Conservation (phyloP, 495 filamentous ascomycete genomes). For the Barbatosphaeria neglecta region DNA sequence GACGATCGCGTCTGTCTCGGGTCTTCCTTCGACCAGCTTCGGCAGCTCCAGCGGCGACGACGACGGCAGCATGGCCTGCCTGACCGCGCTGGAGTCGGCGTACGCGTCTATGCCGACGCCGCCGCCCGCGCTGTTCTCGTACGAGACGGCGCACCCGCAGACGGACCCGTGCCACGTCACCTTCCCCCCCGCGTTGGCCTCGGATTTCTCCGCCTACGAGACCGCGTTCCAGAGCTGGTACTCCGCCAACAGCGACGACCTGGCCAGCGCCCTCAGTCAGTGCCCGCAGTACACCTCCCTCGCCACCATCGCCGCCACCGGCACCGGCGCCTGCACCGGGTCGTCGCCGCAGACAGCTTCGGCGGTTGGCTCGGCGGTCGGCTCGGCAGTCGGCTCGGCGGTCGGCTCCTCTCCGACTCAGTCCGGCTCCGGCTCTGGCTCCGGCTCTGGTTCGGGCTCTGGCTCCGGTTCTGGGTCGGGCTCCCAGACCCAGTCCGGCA, state of each 20-base stretch:
- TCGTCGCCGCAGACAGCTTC: neutral
- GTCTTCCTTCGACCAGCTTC: too few relatives aligned
- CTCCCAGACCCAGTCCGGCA: constrained; percentile 1
- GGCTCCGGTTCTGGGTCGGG: constrained; percentile 1
- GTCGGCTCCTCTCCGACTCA: neutral
- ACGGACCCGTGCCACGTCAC: constrained; percentile 1
- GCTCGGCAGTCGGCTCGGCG: neutral
- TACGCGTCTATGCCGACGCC: constrained; percentile 7
- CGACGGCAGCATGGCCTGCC: constrained; percentile 3
- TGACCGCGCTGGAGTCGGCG: constrained; percentile 5
- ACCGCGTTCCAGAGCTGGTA: constrained; percentile 4
- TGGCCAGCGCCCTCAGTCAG: constrained; percentile 1
- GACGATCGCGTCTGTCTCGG: constrained; percentile 1
- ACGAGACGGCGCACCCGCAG: neutral
- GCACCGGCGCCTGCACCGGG: neutral
- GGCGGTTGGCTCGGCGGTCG: neutral
- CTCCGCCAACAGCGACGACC: neutral
- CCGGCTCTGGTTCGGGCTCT: neutral
- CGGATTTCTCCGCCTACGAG: constrained; percentile 3
- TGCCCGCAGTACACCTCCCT: constrained; percentile 6
- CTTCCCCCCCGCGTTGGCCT: neutral
- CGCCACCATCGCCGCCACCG: neutral
- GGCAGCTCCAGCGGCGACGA: constrained; percentile 2
- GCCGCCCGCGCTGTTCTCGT: constrained; percentile 1
- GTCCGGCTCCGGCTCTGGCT: neutral